Evolutionary conservation across 805 yeast species (phyloP).

Genomic region (Dipodascus albidus): DNA sequence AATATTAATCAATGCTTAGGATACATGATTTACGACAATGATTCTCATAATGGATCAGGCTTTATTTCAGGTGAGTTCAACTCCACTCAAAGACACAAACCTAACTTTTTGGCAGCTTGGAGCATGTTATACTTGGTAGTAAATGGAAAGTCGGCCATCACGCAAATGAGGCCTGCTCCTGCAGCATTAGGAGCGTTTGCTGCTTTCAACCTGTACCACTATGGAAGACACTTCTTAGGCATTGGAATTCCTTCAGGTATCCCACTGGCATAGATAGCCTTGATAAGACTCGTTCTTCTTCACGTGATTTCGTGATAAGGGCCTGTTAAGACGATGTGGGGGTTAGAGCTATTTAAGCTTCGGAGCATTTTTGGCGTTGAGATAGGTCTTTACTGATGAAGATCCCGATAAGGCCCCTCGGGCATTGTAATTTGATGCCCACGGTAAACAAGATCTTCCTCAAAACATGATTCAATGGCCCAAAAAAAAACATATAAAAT

Average conservation of each 20-base stretch:
- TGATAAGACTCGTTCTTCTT: no score
- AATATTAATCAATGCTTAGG: slow-evolving; percentile 16
- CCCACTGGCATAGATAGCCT: background rate
- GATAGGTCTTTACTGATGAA: no score
- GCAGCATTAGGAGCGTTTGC: background rate
- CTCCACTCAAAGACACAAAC: background rate
- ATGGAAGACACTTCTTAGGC: background rate
- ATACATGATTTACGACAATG: slow-evolving; percentile 61
- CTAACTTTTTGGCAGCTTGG: slow-evolving; percentile 47
- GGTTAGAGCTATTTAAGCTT: no score
- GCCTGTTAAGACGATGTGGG: no score
- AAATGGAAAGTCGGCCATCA: slow-evolving; percentile 37
- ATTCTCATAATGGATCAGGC: slow-evolving; percentile 68
- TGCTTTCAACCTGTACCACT: background rate
- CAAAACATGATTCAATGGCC: no score
- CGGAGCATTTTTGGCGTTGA: no score
- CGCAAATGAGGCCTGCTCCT: slow-evolving; percentile 34
- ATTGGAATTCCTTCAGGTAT: background rate
- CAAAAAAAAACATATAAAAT: background rate
- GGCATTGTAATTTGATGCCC: background rate
- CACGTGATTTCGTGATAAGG: no score
- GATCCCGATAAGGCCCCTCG: background rate
- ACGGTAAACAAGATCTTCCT: background rate
- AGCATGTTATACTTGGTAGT: slow-evolving; percentile 59
- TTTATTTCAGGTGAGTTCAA: slow-evolving; percentile 29